Evolutionary conservation across 148 eudicot genomes (phyloP).

Genomic region (Nyssa sinensis): DNA sequence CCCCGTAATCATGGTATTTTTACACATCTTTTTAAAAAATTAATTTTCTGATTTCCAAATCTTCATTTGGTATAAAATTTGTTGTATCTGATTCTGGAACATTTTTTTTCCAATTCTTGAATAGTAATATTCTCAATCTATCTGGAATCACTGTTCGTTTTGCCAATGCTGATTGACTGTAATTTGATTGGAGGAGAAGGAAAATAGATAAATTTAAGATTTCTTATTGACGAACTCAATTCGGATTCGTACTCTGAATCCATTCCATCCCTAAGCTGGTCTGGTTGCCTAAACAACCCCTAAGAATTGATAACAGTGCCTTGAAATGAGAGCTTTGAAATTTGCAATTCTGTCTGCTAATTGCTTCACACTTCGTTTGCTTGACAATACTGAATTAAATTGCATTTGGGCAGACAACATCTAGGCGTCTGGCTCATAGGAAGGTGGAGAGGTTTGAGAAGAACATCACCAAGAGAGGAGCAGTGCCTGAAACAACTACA

Average conservation of each 20-base stretch:
- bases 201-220: no score
- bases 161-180: no score
- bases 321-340: neutral
- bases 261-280: no score
- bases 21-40: no score
- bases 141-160: no score
- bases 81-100: neutral
- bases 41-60: no score
- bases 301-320: neutral
- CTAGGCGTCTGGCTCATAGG: constrained; percentile 32
- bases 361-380: neutral
- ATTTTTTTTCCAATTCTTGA: neutral
- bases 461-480: constrained; percentile 34
- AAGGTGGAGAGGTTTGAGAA: constrained; percentile 27
- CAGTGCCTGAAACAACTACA: constrained; percentile 23
- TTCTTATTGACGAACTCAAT: neutral
- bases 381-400: neutral
- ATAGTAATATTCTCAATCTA: neutral
- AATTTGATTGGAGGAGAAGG: no score
- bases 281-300: neutral
- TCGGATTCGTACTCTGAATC: neutral
- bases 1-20: neutral
- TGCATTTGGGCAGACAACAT: constrained; percentile 20
- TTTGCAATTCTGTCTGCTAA: neutral
- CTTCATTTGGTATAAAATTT: no score